These are phyloP conservation scores for Arbutus unedo DNA, from an alignment of 148 eudicot genomes.

Conservation along the genomic window DNA sequence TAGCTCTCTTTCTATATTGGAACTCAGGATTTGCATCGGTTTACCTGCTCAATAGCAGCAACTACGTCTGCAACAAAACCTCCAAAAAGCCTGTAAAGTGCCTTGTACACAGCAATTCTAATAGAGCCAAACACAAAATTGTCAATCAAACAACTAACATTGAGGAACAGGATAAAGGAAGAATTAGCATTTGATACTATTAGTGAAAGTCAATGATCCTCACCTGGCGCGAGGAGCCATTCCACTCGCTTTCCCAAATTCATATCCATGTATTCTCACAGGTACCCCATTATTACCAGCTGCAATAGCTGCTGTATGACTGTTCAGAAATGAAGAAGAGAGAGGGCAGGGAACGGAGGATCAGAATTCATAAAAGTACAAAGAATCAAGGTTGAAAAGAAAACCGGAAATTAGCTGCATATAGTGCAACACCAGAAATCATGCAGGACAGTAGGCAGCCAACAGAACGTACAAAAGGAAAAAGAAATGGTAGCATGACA, in stretches of 20 bases:
- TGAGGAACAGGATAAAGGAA: not conserved
- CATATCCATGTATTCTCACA: constrained; percentile 85
- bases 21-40: not conserved
- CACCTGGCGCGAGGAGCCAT: constrained; percentile 99
- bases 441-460: not conserved
- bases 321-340: constrained; percentile 27
- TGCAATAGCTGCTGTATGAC: constrained; percentile 98
- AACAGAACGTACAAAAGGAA: not conserved
- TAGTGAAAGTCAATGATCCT: constrained; percentile 18
- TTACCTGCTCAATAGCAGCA: constrained; percentile 95
- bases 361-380: not conserved
- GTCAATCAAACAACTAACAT: constrained; percentile 4
- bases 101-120: constrained; percentile 96
- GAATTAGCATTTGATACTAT: not conserved
- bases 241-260: constrained; percentile 97
- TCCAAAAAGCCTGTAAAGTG: constrained; percentile 92
- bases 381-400: not conserved
- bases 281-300: constrained; percentile 97
- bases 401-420: not conserved
- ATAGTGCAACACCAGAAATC: not conserved
- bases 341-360: not conserved
- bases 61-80: constrained; percentile 96
- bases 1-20: not conserved
- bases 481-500: constrained; percentile 1
- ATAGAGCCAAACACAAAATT: constrained; percentile 18